Percentiles rank a stretch among this genome's conserved stretches.
phyloP scores from a whole-genome alignment of 2,329 filamentous ascomycete species.

The Proliferodiscus dingleyae region DNA sequence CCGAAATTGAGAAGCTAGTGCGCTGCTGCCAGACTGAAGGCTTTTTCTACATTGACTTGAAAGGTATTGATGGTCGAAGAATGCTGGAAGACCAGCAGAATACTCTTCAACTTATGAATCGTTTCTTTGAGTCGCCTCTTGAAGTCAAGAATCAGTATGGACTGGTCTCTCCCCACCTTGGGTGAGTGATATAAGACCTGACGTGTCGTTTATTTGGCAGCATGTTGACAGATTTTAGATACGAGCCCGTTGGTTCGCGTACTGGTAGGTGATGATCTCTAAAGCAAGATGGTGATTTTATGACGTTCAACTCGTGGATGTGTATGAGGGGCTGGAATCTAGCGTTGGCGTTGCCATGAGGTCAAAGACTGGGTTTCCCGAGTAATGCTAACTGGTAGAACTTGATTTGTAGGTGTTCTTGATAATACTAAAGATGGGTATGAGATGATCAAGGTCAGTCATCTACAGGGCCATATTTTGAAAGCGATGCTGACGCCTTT shows the following conservation, averaged over 20 bases:
- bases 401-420: too few relatives aligned
- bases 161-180: conserved; percentile 48
- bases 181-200: conserved; percentile 31
- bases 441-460: conserved; percentile 45
- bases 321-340: too few relatives aligned
- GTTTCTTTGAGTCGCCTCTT: conserved; percentile 48
- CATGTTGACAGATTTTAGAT: conserved; percentile 29
- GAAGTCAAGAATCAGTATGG: conserved; percentile 54
- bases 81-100: conserved; percentile 49
- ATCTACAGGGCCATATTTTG: neutral
- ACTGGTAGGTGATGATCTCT: too few relatives aligned
- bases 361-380: too few relatives aligned
- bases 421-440: conserved; percentile 47
- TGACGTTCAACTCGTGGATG: too few relatives aligned
- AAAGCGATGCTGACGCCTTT: neutral
- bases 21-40: conserved; percentile 46
- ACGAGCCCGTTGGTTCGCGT: conserved; percentile 45
- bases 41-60: conserved; percentile 52
- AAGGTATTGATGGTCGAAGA: conserved; percentile 47
- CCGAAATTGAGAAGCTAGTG: conserved; percentile 47
- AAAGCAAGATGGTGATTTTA: too few relatives aligned
- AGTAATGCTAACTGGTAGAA: too few relatives aligned
- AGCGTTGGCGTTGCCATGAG: too few relatives aligned
- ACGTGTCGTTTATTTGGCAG: too few relatives aligned
- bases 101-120: conserved; percentile 49